Percentiles rank a stretch among this genome's conserved stretches.
These are phyloP conservation scores for Aspergillus amoenus DNA, from an alignment of 2,329 filamentous ascomycete genomes.

Conservation along the genomic window DNA sequence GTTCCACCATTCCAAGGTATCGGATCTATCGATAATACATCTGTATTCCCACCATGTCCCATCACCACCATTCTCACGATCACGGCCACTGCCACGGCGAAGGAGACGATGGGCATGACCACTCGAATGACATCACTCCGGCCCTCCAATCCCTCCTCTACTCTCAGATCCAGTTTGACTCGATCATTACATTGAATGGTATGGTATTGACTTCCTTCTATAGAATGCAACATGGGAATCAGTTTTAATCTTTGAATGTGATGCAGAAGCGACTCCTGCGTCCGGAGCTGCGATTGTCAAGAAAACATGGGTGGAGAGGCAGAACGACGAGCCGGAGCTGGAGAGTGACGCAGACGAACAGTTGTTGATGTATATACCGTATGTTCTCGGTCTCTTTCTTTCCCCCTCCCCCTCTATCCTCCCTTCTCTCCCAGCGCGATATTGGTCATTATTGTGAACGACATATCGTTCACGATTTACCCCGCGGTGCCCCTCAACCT, in stretches of 20 bases:
- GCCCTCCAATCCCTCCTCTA: conserved; percentile 90
- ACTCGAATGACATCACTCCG: conserved; percentile 87
- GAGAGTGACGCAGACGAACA: conserved; percentile 89
- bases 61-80: conserved; percentile 39
- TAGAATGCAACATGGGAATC: background rate
- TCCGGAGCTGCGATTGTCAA: conserved; percentile 74
- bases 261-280: conserved; percentile 58
- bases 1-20: background rate
- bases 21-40: background rate
- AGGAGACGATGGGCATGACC: conserved; percentile 67
- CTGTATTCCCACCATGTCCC: conserved; percentile 28
- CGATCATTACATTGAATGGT: conserved; percentile 79
- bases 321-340: conserved; percentile 71
- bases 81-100: conserved; percentile 47
- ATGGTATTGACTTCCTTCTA: background rate
- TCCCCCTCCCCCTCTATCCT: no score
- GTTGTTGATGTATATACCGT: conserved; percentile 89
- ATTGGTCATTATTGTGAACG: background rate
- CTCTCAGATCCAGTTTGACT: conserved; percentile 85
- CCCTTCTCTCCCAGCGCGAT: background rate
- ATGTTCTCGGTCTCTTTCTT: conserved; percentile 32
- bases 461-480: conserved; percentile 7
- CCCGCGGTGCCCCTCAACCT: conserved; percentile 23
- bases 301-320: conserved; percentile 86
- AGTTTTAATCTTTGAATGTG: background rate